Percentiles rank a stretch among this genome's conserved stretches.
These are phyloP conservation scores for Hypoxylon subgilvum DNA, from an alignment of 495 filamentous ascomycete species.

Conservation along the genomic window DNA sequence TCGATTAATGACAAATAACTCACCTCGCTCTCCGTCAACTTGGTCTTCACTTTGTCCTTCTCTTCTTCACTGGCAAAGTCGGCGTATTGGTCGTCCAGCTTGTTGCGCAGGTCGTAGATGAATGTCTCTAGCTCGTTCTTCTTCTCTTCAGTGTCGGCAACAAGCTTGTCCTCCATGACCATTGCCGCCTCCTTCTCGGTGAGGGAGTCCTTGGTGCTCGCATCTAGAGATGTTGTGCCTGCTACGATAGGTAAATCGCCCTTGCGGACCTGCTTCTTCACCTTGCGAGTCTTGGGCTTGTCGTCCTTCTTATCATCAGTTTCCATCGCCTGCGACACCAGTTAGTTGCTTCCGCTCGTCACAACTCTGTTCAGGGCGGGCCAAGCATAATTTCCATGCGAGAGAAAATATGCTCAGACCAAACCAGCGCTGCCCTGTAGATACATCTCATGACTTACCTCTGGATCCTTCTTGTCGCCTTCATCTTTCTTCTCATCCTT, in stretches of 20 bases:
- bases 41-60: constrained; percentile 80
- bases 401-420: too few relatives aligned
- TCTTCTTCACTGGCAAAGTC: constrained; percentile 90
- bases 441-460: constrained; percentile 62
- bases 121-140: constrained; percentile 99
- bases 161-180: constrained; percentile 98
- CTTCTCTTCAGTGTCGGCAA: constrained; percentile 97
- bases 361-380: not conserved
- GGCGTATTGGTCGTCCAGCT: constrained; percentile 87
- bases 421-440: too few relatives aligned
- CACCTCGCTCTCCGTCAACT: constrained; percentile 85
- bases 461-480: constrained; percentile 69
- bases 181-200: constrained; percentile 85
- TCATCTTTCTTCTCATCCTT: constrained; percentile 63
- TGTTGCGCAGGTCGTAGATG: constrained; percentile 95
- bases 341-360: constrained; percentile 12
- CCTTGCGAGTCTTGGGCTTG: constrained; percentile 93
- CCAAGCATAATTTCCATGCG: not conserved
- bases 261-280: constrained; percentile 99
- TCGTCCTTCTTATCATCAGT: constrained; percentile 74
- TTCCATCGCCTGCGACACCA: constrained; percentile 79
- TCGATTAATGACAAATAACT: constrained; percentile 40
- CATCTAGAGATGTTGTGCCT: constrained; percentile 80
- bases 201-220: constrained; percentile 64
- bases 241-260: constrained; percentile 89